Conservation (phyloP, 768 basidiomycete genomes). For the Naganishia friedmannii region DNA sequence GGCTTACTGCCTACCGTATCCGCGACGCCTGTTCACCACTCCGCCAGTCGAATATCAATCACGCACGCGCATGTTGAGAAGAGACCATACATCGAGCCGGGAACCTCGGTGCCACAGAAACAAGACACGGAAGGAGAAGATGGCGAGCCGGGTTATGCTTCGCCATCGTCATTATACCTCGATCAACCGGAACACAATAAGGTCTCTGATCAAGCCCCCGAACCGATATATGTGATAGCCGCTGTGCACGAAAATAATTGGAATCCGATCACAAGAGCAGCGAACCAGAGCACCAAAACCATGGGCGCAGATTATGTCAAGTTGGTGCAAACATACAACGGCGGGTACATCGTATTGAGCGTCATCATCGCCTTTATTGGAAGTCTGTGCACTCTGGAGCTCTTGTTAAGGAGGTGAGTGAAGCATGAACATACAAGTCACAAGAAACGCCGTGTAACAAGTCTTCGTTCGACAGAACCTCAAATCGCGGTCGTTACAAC, state of each 20-base stretch:
- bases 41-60: not conserved
- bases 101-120: not conserved
- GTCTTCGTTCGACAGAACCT: constrained; percentile 37
- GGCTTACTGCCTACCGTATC: not conserved
- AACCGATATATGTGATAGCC: not conserved
- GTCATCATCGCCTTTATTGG: constrained; percentile 50
- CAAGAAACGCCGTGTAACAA: not conserved
- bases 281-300: constrained; percentile 6
- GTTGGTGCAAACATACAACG: constrained; percentile 43
- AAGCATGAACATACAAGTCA: not conserved
- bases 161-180: not conserved
- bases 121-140: not conserved
- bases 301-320: constrained; percentile 41
- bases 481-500: constrained; percentile 49
- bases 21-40: constrained; percentile 1
- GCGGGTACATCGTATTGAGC: constrained; percentile 50
- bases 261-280: not conserved
- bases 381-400: constrained; percentile 51
- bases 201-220: not conserved
- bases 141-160: not conserved
- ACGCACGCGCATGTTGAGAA: not conserved
- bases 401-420: constrained; percentile 46
- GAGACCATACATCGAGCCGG: not conserved
- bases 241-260: not conserved
- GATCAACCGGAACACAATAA: not conserved